phyloP scores from a whole-genome alignment of 1,139 yeast genomes.

The Debaryomyces sp. region DNA sequence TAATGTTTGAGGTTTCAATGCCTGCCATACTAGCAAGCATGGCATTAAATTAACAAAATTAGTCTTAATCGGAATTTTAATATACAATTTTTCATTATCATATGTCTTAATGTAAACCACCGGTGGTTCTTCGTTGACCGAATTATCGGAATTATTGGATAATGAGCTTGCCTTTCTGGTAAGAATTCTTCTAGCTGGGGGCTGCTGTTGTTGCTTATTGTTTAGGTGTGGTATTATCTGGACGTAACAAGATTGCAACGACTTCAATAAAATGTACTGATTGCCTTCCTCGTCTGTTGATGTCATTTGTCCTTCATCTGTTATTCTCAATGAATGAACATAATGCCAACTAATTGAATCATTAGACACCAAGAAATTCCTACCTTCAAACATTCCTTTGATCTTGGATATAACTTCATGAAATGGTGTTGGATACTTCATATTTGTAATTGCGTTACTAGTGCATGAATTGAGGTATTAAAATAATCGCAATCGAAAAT shows the following conservation, averaged over 20 bases:
- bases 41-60: slow-evolving; percentile 54
- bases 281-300: slow-evolving; percentile 38
- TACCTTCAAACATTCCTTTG: slow-evolving; percentile 41
- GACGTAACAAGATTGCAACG: slow-evolving; percentile 45
- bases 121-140: slow-evolving; percentile 36
- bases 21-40: slow-evolving; percentile 65
- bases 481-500: neutral
- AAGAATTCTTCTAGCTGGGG: slow-evolving; percentile 12
- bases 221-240: slow-evolving; percentile 36
- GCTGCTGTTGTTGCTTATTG: slow-evolving; percentile 14
- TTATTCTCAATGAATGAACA: slow-evolving; percentile 34
- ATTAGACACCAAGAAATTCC: slow-evolving; percentile 38
- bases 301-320: slow-evolving; percentile 39
- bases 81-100: slow-evolving; percentile 49
- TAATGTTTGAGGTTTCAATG: slow-evolving; percentile 57
- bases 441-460: slow-evolving; percentile 5
- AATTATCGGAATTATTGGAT: slow-evolving; percentile 1
- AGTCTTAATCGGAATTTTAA: slow-evolving; percentile 46
- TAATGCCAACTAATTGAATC: slow-evolving; percentile 45
- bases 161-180: slow-evolving; percentile 10
- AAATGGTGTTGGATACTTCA: slow-evolving; percentile 28
- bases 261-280: slow-evolving; percentile 37
- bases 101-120: slow-evolving; percentile 49
- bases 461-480: slow-evolving; percentile 2
- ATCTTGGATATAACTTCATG: slow-evolving; percentile 36